These are phyloP conservation scores for Diaporthe capsici DNA, from an alignment of 2,329 filamentous ascomycete species.

Conservation along the genomic window DNA sequence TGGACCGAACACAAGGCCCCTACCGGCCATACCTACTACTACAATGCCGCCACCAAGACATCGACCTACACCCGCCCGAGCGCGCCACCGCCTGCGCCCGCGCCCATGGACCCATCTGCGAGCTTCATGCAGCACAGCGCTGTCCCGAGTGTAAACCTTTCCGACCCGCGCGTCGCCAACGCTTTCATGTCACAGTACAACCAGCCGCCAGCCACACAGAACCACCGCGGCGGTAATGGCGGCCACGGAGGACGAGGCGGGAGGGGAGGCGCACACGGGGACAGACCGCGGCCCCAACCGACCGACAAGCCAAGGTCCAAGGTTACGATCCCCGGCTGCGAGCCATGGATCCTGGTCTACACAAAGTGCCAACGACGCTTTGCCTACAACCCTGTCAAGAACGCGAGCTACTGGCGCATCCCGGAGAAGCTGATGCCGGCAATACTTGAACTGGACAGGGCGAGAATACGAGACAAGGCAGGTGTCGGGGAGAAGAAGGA, in stretches of 20 bases:
- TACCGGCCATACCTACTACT: constrained; percentile 89
- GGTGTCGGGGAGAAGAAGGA: constrained; percentile 45
- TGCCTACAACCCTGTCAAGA: constrained; percentile 88
- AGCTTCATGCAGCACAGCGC: constrained; percentile 60
- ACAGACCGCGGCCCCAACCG: constrained; percentile 76
- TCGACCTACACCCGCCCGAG: constrained; percentile 89
- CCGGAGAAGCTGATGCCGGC: constrained; percentile 88
- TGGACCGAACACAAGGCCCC: constrained; percentile 97
- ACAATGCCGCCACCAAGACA: constrained; percentile 84
- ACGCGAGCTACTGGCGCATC: constrained; percentile 95
- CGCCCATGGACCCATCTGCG: constrained; percentile 50
- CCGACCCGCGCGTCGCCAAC: constrained; percentile 71
- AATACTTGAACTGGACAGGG: constrained; percentile 80
- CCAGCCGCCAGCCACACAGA: constrained; percentile 54
- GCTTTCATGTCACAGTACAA: constrained; percentile 72
- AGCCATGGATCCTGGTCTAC: constrained; percentile 92
- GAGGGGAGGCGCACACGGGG: constrained; percentile 63
- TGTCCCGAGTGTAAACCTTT: constrained; percentile 56
- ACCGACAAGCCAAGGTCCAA: constrained; percentile 86
- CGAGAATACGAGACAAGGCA: constrained; percentile 74
- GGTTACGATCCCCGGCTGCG: constrained; percentile 82
- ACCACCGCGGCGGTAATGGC: constrained; percentile 54
- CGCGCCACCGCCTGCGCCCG: constrained; percentile 47
- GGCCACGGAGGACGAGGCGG: constrained; percentile 47
- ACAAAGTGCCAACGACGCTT: constrained; percentile 93